Base-by-base conservation (phyloP, 306 rosid genomes). In the Gastrolobium villosum region DNA sequence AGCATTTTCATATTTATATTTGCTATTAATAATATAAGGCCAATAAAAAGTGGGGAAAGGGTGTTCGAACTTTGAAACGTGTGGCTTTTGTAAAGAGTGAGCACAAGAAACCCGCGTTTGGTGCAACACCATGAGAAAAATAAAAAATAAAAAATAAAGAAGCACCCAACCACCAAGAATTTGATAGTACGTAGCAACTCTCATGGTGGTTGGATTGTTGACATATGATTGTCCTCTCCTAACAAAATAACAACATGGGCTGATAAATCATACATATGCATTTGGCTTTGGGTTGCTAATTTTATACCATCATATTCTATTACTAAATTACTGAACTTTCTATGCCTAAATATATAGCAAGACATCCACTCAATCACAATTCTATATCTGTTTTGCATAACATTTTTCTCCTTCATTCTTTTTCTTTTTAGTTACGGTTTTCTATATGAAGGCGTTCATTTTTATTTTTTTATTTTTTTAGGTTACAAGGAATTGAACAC, bases 141-240 rank as follows among this genome's bases (percentile, higher is more conserved):
- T 39, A 20, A 20, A 20, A 0, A 20, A 20, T 0, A 0, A 20
- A 20, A 20, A 20, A 20, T 59, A 6, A 40, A 52, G 61, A 56
- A 74, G 40, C 56, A 44, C 15, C 61, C 78, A 82, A 62, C 74
- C 55, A 82, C 74, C 69, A 20, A 62, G 26, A 76, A 53, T 70
- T 76, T 76, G 75, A 76, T 70, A 34, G 54, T 66, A 67, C 81
- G 65, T 36, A 62, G 78, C 74, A 70, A 71, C 81, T 77, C 63
- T 76, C 82, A 69, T 36, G 86, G 82, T 82, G 63, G 86, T 82
- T 76, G 86, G 75, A 76, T 76, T 77, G 86, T 82, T 82, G 40
- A 62, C 52, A 70, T 54, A 50, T 81, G 49, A 66, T 50, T 81
- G 77, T 81, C 85, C 46, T 36, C 73, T 75, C 80, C 72, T 76